A percentile compares a stretch with the other conserved stretches of the same genome.
Conservation (phyloP, 2,329 filamentous ascomycete genomes). For the Sporothrix phasma region DNA sequence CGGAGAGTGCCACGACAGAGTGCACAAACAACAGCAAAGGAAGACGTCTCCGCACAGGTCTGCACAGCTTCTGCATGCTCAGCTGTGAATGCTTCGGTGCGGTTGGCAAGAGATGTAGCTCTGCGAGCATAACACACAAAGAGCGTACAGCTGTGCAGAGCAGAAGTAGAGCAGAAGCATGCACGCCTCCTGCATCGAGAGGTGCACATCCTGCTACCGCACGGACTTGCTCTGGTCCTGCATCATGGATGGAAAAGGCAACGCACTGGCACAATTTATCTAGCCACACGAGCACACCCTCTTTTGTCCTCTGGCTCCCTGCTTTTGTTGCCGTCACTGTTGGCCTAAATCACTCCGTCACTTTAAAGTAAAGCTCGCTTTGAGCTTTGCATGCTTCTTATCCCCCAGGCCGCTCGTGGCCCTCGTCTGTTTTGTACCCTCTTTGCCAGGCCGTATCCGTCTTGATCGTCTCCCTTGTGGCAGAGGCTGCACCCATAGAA, state of each 20-base stretch:
- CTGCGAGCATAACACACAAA: background rate
- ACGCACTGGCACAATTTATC: background rate
- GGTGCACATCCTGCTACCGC: background rate
- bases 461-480: too few species aligned
- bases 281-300: background rate
- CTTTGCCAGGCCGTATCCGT: too few species aligned
- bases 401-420: too few species aligned
- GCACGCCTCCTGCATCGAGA: conserved; percentile 5
- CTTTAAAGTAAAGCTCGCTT: too few species aligned
- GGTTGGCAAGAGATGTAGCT: too few species aligned
- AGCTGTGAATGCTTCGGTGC: background rate
- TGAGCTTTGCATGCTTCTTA: too few species aligned
- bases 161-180: background rate
- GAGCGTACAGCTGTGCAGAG: background rate
- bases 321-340: background rate
- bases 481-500: too few species aligned
- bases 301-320: background rate
- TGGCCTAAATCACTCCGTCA: too few species aligned
- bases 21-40: background rate
- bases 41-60: background rate
- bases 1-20: background rate
- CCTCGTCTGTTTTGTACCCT: too few species aligned
- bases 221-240: too few species aligned
- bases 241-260: background rate
- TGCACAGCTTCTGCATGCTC: background rate